Conservation (phyloP, 1,284 basidiomycete genomes). For the Malassezia nana region DNA sequence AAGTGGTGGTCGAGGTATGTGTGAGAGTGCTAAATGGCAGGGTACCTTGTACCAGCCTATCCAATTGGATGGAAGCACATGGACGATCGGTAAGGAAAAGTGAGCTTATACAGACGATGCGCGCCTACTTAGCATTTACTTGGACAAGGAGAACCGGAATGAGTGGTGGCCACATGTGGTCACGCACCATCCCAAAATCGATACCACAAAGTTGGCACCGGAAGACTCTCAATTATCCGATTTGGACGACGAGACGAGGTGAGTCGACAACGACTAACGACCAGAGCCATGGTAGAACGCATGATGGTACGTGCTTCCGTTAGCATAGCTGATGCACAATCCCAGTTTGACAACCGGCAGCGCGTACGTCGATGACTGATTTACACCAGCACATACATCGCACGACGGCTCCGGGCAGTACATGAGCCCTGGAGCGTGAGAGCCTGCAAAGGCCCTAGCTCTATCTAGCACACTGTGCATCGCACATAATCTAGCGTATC, state of each 20-base stretch:
- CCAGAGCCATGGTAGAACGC: conserved; percentile 94
- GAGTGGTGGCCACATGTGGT: conserved; percentile 98
- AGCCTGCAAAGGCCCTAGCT: no score
- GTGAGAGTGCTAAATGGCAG: conserved; percentile 50
- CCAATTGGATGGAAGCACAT: conserved; percentile 91
- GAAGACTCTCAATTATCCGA: conserved; percentile 92
- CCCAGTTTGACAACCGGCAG: conserved; percentile 90
- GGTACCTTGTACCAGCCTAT: conserved; percentile 91
- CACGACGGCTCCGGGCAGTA: neutral
- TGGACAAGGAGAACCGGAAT: conserved; percentile 76
- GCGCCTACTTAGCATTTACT: conserved; percentile 61
- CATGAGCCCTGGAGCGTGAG: no score
- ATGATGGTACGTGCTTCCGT: conserved; percentile 77
- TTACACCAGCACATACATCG: neutral
- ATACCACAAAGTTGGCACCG: conserved; percentile 90
- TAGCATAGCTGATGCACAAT: neutral
- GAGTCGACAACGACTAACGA: conserved; percentile 21
- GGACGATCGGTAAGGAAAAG: conserved; percentile 66
- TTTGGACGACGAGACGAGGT: conserved; percentile 84
- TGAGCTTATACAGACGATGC: conserved; percentile 56
- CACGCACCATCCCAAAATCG: conserved; percentile 88
- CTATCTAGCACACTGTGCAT: conserved; percentile 16
- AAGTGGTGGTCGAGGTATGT: conserved; percentile 55
- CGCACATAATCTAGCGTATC: conserved; percentile 30
- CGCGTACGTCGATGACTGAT: conserved; percentile 83